Evolutionary conservation across 192 early-diverging fungal species (phyloP).

Genomic region (Coemansia sp.): DNA sequence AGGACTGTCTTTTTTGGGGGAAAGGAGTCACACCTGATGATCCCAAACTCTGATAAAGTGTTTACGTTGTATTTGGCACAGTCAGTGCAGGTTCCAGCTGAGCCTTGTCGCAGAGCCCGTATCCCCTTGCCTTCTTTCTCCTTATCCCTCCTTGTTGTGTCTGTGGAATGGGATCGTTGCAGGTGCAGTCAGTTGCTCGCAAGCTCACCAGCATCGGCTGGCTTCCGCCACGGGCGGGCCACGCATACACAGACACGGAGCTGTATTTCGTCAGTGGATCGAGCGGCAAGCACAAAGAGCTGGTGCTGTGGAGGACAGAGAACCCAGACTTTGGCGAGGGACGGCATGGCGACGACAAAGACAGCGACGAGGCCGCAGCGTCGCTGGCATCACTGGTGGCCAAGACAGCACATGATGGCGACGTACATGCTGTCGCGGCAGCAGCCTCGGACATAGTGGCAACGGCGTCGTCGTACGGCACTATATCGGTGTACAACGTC

Average conservation of each 20-base stretch:
- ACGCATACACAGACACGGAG: conserved; percentile 39
- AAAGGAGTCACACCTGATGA: no score
- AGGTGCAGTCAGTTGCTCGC: conserved; percentile 34
- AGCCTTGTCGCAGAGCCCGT: no score
- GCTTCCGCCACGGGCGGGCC: conserved; percentile 38
- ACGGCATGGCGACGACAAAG: not conserved
- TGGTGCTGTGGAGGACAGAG: conserved; percentile 40
- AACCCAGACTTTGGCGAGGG: conserved; percentile 33
- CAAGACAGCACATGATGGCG: conserved; percentile 24
- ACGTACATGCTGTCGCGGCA: conserved; percentile 19
- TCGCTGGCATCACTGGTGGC: conserved; percentile 18
- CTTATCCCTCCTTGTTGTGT: not conserved
- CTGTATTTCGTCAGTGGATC: conserved; percentile 37
- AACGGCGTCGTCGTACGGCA: conserved; percentile 40
- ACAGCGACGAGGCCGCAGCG: not conserved
- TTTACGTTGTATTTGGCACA: no score
- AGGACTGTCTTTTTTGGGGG: no score
- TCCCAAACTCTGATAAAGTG: no score
- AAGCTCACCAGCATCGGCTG: conserved; percentile 31
- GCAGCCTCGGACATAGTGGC: conserved; percentile 8
- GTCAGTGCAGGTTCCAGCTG: no score
- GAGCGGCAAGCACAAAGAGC: conserved; percentile 35
- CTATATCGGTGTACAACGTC: conserved; percentile 27
- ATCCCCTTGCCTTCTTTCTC: no score
- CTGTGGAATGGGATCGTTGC: conserved; percentile 22